These are phyloP conservation scores for Geotrichum ghanense DNA, from an alignment of 805 yeast genomes.

Conservation along the genomic window DNA sequence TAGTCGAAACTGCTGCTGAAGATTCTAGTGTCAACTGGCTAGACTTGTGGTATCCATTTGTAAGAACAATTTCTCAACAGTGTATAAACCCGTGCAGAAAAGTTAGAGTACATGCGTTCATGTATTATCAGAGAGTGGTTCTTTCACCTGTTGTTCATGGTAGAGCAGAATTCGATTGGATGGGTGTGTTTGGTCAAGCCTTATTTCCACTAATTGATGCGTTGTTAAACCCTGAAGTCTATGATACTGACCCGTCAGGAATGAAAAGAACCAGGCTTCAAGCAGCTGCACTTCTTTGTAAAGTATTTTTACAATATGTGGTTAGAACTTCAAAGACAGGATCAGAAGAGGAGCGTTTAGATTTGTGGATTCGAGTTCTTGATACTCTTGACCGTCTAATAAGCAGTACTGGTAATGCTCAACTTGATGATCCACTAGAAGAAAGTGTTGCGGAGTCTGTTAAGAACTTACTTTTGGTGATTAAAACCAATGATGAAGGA, in stretches of 20 bases:
- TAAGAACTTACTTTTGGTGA: slow-evolving; percentile 31
- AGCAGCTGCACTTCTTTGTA: slow-evolving; percentile 55
- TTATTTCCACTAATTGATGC: slow-evolving; percentile 63
- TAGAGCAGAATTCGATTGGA: slow-evolving; percentile 19
- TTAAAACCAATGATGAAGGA: slow-evolving; percentile 7
- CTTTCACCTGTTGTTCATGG: slow-evolving; percentile 28
- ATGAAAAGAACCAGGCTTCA: slow-evolving; percentile 57
- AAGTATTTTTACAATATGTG: slow-evolving; percentile 43
- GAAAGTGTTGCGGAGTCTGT: slow-evolving; percentile 31
- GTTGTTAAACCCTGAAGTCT: slow-evolving; percentile 53
- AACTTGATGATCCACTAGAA: slow-evolving; percentile 25
- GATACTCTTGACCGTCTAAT: slow-evolving; percentile 30
- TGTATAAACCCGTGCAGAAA: slow-evolving; percentile 82
- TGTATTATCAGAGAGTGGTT: slow-evolving; percentile 42
- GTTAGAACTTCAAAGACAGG: slow-evolving; percentile 18
- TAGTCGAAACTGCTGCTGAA: slow-evolving; percentile 2
- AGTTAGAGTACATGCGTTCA: slow-evolving; percentile 54
- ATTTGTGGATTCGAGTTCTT: slow-evolving; percentile 27
- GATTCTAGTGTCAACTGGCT: slow-evolving; percentile 10
- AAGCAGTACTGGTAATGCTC: slow-evolving; percentile 19
- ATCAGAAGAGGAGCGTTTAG: slow-evolving; percentile 15
- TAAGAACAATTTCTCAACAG: slow-evolving; percentile 80
- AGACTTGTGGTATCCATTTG: slow-evolving; percentile 41
- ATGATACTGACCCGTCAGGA: slow-evolving; percentile 48
- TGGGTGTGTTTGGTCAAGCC: slow-evolving; percentile 53